Base-by-base conservation (phyloP, 169 alveolate genomes). In the Cryptosporidium sp. region DNA sequence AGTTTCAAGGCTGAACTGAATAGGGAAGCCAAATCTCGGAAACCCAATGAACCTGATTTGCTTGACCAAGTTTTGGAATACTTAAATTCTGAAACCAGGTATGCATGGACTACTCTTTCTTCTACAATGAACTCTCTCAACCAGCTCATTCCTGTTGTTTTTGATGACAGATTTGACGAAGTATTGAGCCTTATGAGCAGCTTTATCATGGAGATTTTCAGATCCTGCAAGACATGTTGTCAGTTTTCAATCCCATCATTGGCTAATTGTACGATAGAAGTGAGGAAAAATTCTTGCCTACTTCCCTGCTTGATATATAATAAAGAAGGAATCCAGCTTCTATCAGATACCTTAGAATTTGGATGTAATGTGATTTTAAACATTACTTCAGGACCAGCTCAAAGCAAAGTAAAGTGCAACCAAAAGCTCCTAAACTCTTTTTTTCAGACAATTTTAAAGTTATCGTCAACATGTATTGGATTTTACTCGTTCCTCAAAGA, bases 171-270 rank as follows among this genome's bases (percentile, higher is more conserved):
- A 6, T 7, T 80, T 4, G 87, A 59, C 21, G 80, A 80, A 35
- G 29, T 80, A 8, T 23, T 80, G 14, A 26, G 37, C n/a, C 52
- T 80, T 43, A 9, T 59, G 6, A 80, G 62, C 21, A 10, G 37
- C 16, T 80, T 59, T 41, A 39, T 80, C 41, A n/a, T 31, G 55
- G 69, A 59, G 65, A 26, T 80, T 14, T 80, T 80, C 48, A 31
- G 29, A n/a, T 23, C 33, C 18, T 80, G 87, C 23, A 23, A 29
- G 10, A 50, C 37, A 21, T 62, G 80, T 16, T 37, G 50, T 29
- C 51, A 80, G 65, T 80, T 80, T 35, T 80, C 75, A 26, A 39
- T 59, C 26, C 87, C 87, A 21, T 51, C 71, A 33, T 43, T 73
- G 43, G 39, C 43, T 10, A 80, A 65, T 33, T 62, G 75, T 59